Evolutionary conservation across 2,329 filamentous ascomycete genomes (phyloP).

Genomic region (Aureobasidium sp.): DNA sequence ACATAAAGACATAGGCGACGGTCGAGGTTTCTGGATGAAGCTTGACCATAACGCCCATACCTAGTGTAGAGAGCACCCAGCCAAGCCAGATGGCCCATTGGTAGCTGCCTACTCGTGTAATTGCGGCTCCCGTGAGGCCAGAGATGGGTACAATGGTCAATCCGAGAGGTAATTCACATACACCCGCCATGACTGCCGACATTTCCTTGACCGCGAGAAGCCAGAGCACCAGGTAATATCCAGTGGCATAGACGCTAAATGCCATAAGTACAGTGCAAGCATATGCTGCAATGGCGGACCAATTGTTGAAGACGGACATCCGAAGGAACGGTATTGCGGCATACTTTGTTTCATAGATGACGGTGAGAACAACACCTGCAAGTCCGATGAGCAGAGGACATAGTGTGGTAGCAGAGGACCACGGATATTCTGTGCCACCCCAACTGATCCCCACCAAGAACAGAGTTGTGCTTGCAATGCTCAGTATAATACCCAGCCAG

Average conservation of each 20-base stretch:
- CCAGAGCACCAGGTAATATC: constrained; percentile 66
- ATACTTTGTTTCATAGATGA: constrained; percentile 30
- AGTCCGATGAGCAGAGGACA: constrained; percentile 29
- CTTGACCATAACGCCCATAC: not conserved
- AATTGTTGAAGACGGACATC: not conserved
- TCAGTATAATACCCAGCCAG: constrained; percentile 44
- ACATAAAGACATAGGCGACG: constrained; percentile 34
- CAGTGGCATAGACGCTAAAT: constrained; percentile 51
- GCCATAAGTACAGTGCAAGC: constrained; percentile 25
- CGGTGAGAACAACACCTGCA: constrained; percentile 24
- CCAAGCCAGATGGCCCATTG: constrained; percentile 38
- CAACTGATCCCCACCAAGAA: constrained; percentile 46
- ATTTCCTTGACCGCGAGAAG: constrained; percentile 59
- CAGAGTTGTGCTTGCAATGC: constrained; percentile 44
- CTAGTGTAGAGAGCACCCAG: constrained; percentile 11
- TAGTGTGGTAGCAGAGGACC: constrained; percentile 29
- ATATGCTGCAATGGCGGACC: not conserved
- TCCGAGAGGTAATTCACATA: constrained; percentile 36
- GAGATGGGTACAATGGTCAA: constrained; percentile 28
- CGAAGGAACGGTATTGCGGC: constrained; percentile 33
- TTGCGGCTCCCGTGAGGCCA: constrained; percentile 34
- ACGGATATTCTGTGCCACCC: constrained; percentile 35
- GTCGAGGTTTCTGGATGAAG: constrained; percentile 14
- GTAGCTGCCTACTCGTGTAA: constrained; percentile 41
- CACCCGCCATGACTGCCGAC: constrained; percentile 48